Evolutionary conservation across 495 filamentous ascomycete genomes (phyloP).

Genomic region (Penicillium cosmopolitanum): DNA sequence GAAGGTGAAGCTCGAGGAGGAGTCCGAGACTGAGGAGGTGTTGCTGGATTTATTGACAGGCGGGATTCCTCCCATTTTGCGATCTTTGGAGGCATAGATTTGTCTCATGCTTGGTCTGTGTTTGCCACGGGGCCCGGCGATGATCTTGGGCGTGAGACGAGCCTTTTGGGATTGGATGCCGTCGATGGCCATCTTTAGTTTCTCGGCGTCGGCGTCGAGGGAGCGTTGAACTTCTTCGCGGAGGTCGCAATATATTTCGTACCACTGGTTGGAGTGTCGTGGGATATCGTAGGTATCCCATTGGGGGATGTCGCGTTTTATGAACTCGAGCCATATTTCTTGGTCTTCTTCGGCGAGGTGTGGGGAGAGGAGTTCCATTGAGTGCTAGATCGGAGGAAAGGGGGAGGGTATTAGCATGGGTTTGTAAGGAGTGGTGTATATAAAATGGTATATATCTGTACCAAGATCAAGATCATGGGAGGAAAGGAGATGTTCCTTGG

Average conservation of each 20-base stretch:
- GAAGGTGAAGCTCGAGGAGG: neutral
- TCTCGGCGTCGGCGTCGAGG: constrained; percentile 51
- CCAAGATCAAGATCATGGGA: constrained; percentile 7
- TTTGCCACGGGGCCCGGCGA: constrained; percentile 33
- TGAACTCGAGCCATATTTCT: constrained; percentile 71
- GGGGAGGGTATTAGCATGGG: no score
- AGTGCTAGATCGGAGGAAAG: constrained; percentile 37
- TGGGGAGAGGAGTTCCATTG: constrained; percentile 66
- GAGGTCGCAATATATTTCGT: constrained; percentile 63
- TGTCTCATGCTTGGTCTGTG: constrained; percentile 29
- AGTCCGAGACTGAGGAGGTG: neutral
- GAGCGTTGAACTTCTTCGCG: constrained; percentile 45
- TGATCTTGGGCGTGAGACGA: constrained; percentile 50
- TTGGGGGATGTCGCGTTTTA: constrained; percentile 66
- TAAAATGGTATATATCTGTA: constrained; percentile 3
- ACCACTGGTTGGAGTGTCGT: constrained; percentile 61
- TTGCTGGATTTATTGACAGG: constrained; percentile 9
- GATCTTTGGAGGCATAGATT: constrained; percentile 31
- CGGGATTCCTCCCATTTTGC: constrained; percentile 33
- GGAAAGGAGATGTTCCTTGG: neutral
- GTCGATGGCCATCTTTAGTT: constrained; percentile 52
- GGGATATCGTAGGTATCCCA: constrained; percentile 62
- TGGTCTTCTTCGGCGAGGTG: constrained; percentile 62
- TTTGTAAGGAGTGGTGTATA: neutral
- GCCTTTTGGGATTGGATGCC: constrained; percentile 53